Conservation (phyloP, 148 eudicot species). For the Polygonum maritimum region DNA sequence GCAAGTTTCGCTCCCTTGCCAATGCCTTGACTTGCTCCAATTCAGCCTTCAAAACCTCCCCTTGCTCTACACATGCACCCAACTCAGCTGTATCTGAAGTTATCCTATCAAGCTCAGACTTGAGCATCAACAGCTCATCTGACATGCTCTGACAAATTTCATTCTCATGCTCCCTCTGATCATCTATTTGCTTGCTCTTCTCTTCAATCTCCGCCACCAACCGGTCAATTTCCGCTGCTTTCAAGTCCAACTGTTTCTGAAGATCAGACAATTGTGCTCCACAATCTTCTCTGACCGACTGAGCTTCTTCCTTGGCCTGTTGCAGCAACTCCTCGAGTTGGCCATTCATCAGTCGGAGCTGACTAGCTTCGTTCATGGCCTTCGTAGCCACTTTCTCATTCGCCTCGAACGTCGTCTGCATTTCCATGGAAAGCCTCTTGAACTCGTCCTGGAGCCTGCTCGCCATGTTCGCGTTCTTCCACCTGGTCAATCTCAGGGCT, state of each 20-base stretch:
- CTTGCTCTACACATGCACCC: constrained; percentile 12
- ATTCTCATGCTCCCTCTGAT: neutral
- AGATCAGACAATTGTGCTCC: constrained; percentile 48
- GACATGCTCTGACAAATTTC: neutral
- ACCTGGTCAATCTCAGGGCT: constrained; percentile 45
- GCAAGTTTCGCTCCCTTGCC: constrained; percentile 36
- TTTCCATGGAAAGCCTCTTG: constrained; percentile 52
- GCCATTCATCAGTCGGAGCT: constrained; percentile 47
- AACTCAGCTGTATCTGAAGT: neutral
- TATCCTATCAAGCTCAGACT: neutral
- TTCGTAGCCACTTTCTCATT: constrained; percentile 66
- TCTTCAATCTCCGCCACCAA: constrained; percentile 37
- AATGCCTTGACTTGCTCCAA: constrained; percentile 31
- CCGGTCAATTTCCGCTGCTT: constrained; percentile 28
- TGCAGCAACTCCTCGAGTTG: constrained; percentile 49
- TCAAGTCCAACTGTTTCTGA: constrained; percentile 25
- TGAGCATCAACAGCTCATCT: neutral
- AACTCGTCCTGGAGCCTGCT: constrained; percentile 83
- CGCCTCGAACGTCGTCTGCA: constrained; percentile 66
- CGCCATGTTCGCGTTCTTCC: constrained; percentile 74
- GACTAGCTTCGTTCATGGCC: constrained; percentile 67
- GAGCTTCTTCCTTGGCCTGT: constrained; percentile 44
- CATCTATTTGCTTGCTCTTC: constrained; percentile 10
- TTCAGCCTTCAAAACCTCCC: constrained; percentile 26
- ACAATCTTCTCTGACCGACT: constrained; percentile 31